Evolutionary conservation across 176 grass and related monocot species (phyloP).

Genomic region (Poa pratensis): DNA sequence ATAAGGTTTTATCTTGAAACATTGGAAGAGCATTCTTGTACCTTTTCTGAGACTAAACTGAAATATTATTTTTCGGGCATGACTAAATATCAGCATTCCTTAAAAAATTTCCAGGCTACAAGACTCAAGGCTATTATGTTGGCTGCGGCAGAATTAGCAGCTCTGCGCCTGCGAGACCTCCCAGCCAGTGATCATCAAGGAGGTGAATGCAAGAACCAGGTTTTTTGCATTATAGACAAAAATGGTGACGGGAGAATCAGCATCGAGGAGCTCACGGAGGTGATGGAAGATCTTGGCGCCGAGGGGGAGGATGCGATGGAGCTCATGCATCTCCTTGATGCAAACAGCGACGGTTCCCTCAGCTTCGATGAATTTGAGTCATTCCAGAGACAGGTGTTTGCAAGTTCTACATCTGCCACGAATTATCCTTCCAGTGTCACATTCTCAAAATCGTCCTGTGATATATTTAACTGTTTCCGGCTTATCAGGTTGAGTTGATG

Average conservation of each 20-base stretch:
- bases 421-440: not conserved
- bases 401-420: not conserved
- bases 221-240: conserved; percentile 78
- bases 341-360: conserved; percentile 85
- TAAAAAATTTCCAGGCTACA: conserved; percentile 56
- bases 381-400: conserved; percentile 83
- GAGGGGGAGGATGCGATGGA: conserved; percentile 73
- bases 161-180: conserved; percentile 75
- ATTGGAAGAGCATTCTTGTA: not conserved
- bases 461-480: not conserved
- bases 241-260: conserved; percentile 92
- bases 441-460: not conserved
- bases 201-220: conserved; percentile 55
- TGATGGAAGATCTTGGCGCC: conserved; percentile 93
- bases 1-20: not conserved
- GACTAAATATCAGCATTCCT: conserved; percentile 32
- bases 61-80: not conserved
- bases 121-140: conserved; percentile 79
- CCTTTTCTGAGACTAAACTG: not conserved
- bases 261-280: conserved; percentile 87
- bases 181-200: conserved; percentile 44
- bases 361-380: conserved; percentile 90
- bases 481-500: conserved; percentile 75
- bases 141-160: conserved; percentile 84
- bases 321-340: conserved; percentile 88